A percentile compares a stretch with the other conserved stretches of the same genome.
Evolutionary conservation across 129 eudicot genomes (phyloP).

Genomic region (Pulicaria dysenterica): DNA sequence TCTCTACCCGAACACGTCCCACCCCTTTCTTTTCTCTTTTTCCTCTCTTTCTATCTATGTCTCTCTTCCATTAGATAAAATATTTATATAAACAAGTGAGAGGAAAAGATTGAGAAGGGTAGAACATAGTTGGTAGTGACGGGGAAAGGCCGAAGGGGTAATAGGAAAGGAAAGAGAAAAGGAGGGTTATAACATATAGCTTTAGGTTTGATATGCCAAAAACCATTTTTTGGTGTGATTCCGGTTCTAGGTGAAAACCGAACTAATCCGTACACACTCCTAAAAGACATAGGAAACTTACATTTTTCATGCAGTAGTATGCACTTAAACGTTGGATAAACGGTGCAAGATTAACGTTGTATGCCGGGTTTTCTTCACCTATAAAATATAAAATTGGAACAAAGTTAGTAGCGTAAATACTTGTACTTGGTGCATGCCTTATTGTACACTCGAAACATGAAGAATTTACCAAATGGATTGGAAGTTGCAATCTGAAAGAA

Average conservation of each 20-base stretch:
- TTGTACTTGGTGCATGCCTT: neutral
- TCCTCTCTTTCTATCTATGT: too few species aligned
- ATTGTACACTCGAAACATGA: neutral
- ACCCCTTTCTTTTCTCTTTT: too few species aligned
- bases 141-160: too few species aligned
- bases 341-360: slow-evolving; percentile 51
- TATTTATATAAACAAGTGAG: too few species aligned
- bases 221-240: too few species aligned
- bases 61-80: too few species aligned
- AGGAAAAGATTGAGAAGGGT: too few species aligned
- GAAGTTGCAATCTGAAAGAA: slow-evolving; percentile 27
- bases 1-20: too few species aligned
- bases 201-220: too few species aligned
- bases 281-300: slow-evolving; percentile 2
- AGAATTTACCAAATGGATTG: slow-evolving; percentile 35
- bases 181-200: too few species aligned
- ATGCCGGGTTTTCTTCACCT: slow-evolving; percentile 35
- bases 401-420: neutral
- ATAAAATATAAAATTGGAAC: neutral
- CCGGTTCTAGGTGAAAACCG: neutral
- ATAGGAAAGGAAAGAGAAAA: too few species aligned
- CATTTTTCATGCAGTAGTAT: slow-evolving; percentile 46
- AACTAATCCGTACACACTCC: neutral
- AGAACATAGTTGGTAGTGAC: too few species aligned
- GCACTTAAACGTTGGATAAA: slow-evolving; percentile 48